A percentile compares a stretch with the other conserved stretches of the same genome.
Evolutionary conservation across 192 early-diverging fungal species (phyloP).

Genomic region (Linderina pennispora): DNA sequence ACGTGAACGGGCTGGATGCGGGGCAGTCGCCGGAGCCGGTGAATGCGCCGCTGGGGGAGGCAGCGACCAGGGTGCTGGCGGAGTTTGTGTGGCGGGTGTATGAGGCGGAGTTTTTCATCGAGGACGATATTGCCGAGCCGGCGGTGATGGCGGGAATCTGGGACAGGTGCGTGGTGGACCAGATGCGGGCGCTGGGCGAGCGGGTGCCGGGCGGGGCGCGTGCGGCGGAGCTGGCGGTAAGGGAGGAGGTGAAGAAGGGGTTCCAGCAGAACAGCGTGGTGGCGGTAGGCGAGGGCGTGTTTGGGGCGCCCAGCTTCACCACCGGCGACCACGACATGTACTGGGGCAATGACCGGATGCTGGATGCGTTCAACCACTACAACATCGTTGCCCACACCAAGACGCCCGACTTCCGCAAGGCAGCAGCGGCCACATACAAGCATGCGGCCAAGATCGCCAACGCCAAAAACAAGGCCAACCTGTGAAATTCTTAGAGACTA

Average conservation of each 20-base stretch:
- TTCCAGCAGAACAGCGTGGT: conserved; percentile 40
- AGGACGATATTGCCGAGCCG: conserved; percentile 22
- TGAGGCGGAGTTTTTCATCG: conserved; percentile 26
- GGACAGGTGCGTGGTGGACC: conserved; percentile 16
- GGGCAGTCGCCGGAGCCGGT: not conserved
- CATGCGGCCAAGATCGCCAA: too few relatives aligned
- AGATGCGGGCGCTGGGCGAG: not conserved
- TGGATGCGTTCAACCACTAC: conserved; percentile 36
- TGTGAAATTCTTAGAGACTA: too few relatives aligned
- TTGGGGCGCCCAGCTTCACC: conserved; percentile 52
- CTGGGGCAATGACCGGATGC: conserved; percentile 53
- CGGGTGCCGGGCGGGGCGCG: conserved; percentile 10
- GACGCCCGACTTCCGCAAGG: too few relatives aligned
- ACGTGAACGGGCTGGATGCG: conserved; percentile 6
- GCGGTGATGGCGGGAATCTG: conserved; percentile 25
- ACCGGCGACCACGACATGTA: conserved; percentile 48
- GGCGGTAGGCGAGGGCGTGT: conserved; percentile 36
- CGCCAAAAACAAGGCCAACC: too few relatives aligned
- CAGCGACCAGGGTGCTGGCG: conserved; percentile 11
- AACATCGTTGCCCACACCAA: too few relatives aligned
- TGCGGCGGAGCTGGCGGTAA: conserved; percentile 19
- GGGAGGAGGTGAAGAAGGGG: conserved; percentile 13
- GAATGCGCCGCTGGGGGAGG: not conserved
- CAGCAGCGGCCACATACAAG: too few relatives aligned
- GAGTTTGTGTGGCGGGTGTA: conserved; percentile 40